phyloP scores from a whole-genome alignment of 768 basidiomycete species.

The Multifurca ochricompacta region DNA sequence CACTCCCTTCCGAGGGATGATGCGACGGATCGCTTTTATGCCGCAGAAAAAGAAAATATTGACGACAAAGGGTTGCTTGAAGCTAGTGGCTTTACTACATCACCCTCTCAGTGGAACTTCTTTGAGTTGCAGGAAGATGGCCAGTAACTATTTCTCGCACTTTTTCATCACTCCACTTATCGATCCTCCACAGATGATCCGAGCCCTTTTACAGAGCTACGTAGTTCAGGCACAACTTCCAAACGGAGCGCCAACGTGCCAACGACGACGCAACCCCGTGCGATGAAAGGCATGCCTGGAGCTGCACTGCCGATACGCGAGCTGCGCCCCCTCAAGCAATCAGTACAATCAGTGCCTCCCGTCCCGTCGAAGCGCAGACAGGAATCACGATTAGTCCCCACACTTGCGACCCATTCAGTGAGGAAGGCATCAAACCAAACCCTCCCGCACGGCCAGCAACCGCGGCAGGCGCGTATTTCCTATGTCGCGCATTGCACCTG shows the following conservation, averaged over 20 bases:
- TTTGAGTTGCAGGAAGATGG: neutral
- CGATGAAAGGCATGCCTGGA: neutral
- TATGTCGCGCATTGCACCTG: neutral
- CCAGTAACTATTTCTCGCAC: no score
- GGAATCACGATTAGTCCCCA: neutral
- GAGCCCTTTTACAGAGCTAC: no score
- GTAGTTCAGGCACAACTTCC: neutral
- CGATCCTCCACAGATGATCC: no score
- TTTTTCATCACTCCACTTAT: no score
- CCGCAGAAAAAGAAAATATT: conserved; percentile 5
- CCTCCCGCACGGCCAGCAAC: neutral
- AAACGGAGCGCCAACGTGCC: neutral
- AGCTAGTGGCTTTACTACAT: neutral
- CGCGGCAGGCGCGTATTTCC: neutral
- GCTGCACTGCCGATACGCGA: neutral
- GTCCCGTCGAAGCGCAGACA: neutral
- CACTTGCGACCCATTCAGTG: neutral
- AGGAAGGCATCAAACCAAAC: neutral
- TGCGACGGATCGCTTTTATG: conserved; percentile 23
- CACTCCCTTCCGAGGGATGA: conserved; percentile 33
- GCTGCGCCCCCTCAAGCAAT: neutral
- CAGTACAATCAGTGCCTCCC: neutral
- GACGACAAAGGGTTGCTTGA: neutral
- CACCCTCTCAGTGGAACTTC: neutral
- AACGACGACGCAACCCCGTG: neutral